Base-by-base conservation (phyloP, 139 green algal species). In the Ettlia oleoabundans region DNA sequence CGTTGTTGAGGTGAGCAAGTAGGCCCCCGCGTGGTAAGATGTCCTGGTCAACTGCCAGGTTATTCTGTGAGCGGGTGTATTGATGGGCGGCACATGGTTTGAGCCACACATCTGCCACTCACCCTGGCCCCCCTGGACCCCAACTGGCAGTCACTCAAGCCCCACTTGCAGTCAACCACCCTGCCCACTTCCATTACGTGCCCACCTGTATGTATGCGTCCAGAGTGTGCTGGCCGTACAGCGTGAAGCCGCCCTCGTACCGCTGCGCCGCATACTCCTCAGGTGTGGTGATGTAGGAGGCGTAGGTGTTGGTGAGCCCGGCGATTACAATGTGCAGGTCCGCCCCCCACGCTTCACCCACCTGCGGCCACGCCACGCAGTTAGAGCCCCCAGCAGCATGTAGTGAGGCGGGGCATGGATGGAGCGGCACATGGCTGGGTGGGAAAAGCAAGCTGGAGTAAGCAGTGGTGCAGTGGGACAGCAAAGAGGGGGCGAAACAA, bases 251-350 rank as follows among this genome's bases (percentile, higher is more conserved):
- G 3, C 94, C 94, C 85, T 97, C 94, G 67, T 97, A 97, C 2
- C 94, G 89, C 88, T 97, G 93, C 8, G 87, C 85, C 42, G 89
- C 82, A 69, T 97, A 97, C 86, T 97, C 94, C 85, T 97, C 94
- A 6, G 68, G 90, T 0, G 94, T 97, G 37, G 94, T 95, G 10
- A 97, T 76, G 72, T 97, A 97, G 35, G 82, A 91, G 40, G 88
- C 87, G 74, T 97, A 97, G 0, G 93, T 94, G 83, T 95, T 96
- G 52, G 88, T 91, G 75, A 97, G 81, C 1, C 93, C 92, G 9
- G 93, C 89, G 5, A 97, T 85, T 7, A 97, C 91, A 6, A 96
- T 64, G 19, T 52, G 52, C 53, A 92, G 51, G 28, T 84, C 66
- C 8, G 64, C 4, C 1, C 82, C 81, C 87, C 91, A 92, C 13